Percentiles rank a stretch among this genome's conserved stretches.
Evolutionary conservation across 2,329 filamentous ascomycete species (phyloP).

Genomic region (Xylariales sp.): DNA sequence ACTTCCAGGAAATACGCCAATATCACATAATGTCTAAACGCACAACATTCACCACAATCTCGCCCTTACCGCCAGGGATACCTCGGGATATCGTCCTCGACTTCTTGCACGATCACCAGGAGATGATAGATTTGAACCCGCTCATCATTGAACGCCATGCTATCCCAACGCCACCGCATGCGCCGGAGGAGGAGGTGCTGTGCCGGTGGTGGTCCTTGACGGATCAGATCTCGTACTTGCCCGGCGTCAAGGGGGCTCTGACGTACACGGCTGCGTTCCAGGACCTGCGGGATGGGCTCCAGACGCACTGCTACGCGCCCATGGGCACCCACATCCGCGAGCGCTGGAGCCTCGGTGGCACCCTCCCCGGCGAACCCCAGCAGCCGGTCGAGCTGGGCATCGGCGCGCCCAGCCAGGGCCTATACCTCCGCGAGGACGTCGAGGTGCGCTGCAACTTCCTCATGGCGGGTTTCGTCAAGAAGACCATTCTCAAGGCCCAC

Average conservation of each 20-base stretch:
- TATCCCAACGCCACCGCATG: constrained; percentile 63
- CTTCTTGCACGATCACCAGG: constrained; percentile 72
- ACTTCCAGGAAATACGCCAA: too few species aligned
- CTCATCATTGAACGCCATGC: constrained; percentile 68
- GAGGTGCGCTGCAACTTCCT: constrained; percentile 77
- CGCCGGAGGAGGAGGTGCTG: constrained; percentile 64
- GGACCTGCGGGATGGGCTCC: constrained; percentile 66
- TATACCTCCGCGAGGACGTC: constrained; percentile 83
- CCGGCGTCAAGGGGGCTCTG: constrained; percentile 64
- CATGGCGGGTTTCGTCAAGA: constrained; percentile 73
- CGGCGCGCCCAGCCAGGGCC: constrained; percentile 59
- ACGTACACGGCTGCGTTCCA: constrained; percentile 79
- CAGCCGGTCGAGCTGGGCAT: constrained; percentile 63
- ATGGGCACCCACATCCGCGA: constrained; percentile 75
- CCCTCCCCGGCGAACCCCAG: constrained; percentile 63
- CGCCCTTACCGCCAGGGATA: constrained; percentile 67
- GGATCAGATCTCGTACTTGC: constrained; percentile 72
- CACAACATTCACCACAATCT: constrained; percentile 71
- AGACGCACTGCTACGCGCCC: constrained; percentile 81
- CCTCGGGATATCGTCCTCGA: constrained; percentile 66
- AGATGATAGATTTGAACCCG: constrained; percentile 87
- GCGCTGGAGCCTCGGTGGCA: constrained; percentile 73
- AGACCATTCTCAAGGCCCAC: constrained; percentile 75
- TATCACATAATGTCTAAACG: constrained; percentile 62
- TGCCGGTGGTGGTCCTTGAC: constrained; percentile 76